Conservation (phyloP, 768 basidiomycete species). For the Heimioporus sp. region DNA sequence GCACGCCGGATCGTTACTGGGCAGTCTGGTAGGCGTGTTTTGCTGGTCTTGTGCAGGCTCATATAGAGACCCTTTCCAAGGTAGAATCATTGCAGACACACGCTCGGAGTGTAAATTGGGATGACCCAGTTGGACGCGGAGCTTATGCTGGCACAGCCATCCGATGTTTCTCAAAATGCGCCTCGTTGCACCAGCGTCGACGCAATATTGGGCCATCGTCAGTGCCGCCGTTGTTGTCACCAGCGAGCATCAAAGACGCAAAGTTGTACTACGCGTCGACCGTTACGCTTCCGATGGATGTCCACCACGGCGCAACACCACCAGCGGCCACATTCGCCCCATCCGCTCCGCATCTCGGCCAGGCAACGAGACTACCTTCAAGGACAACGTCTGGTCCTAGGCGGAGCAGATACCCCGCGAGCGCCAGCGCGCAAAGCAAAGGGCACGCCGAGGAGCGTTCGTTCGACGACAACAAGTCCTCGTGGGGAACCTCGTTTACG, state of each 20-base stretch:
- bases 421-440: slow-evolving; percentile 71
- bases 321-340: slow-evolving; percentile 48
- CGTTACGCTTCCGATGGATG: background rate
- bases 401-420: slow-evolving; percentile 83
- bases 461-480: slow-evolving; percentile 61
- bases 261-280: too few species aligned
- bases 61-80: too few species aligned
- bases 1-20: too few species aligned
- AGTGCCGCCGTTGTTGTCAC: slow-evolving; percentile 60
- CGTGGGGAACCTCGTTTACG: slow-evolving; percentile 96
- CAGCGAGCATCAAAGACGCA: slow-evolving; percentile 43
- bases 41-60: too few species aligned
- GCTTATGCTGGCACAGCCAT: too few species aligned
- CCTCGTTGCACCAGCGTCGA: too few species aligned
- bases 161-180: slow-evolving; percentile 17
- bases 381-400: slow-evolving; percentile 75
- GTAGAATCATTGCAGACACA: too few species aligned
- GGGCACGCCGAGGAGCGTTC: slow-evolving; percentile 60
- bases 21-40: too few species aligned
- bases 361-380: slow-evolving; percentile 36
- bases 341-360: slow-evolving; percentile 30
- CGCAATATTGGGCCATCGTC: slow-evolving; percentile 14
- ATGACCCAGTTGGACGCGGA: too few species aligned
- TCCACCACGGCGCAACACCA: slow-evolving; percentile 59
- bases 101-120: too few species aligned